These are phyloP conservation scores for Waltergamsia citrina DNA, from an alignment of 2,329 filamentous ascomycete species.

Conservation along the genomic window DNA sequence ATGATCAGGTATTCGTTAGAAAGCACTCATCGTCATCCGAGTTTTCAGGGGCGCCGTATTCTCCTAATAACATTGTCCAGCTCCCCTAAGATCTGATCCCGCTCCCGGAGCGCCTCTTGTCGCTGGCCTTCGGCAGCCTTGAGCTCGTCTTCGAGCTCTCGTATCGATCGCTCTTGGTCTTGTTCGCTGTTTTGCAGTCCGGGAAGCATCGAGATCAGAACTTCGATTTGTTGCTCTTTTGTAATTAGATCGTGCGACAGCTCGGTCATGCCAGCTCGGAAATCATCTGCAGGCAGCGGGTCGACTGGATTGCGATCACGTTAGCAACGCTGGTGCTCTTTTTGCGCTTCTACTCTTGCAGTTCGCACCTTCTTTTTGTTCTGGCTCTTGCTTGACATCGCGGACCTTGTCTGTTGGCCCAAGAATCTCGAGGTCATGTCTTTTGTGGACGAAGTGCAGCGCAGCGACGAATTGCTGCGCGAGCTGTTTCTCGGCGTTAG, in stretches of 20 bases:
- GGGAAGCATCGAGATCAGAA: conserved; percentile 63
- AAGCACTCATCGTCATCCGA: background rate
- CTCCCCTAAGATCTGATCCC: conserved; percentile 48
- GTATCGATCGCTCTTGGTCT: conserved; percentile 62
- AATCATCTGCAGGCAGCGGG: conserved; percentile 52
- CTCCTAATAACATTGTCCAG: conserved; percentile 53
- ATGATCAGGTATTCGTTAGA: conserved; percentile 1
- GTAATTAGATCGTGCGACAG: conserved; percentile 67
- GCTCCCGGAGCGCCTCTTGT: conserved; percentile 54
- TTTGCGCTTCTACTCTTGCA: too few species aligned
- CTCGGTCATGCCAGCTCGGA: conserved; percentile 59
- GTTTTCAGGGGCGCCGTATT: conserved; percentile 45
- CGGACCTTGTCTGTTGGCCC: conserved; percentile 48
- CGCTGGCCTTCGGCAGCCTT: conserved; percentile 53
- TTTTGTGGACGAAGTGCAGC: conserved; percentile 56
- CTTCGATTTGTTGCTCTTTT: conserved; percentile 77
- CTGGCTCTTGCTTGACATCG: conserved; percentile 44
- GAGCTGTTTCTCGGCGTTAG: conserved; percentile 33
- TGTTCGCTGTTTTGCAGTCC: conserved; percentile 70
- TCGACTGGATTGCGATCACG: conserved; percentile 35
- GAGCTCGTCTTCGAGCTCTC: conserved; percentile 55
- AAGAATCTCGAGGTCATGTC: conserved; percentile 57
- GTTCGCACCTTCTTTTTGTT: conserved; percentile 40
- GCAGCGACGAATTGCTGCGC: conserved; percentile 60
- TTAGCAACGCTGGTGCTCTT: too few species aligned